Base-by-base conservation (phyloP, 73 alveolate species). In the Paraurostyla sp. region DNA sequence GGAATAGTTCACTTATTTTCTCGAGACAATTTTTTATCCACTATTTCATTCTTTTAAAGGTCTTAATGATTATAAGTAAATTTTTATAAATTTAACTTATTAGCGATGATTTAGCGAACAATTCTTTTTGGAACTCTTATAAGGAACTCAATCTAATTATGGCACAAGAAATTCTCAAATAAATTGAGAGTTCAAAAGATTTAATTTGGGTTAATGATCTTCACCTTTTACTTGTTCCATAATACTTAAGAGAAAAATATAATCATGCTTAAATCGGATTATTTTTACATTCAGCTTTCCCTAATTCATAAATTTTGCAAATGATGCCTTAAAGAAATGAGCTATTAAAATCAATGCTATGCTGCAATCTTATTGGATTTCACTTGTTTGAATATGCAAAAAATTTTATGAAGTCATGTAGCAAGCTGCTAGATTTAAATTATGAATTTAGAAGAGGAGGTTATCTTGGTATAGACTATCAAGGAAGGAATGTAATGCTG, bases 301-400 rank as follows among this genome's bases (percentile, higher is more conserved):
- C 97, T 1, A 50, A 80, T 80, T 81, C 94, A 16, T 91, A 93
- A 42, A 76, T 93, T 33, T 49, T 49, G 36, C 36, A 75, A 56
- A 87, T 91, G 11, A 48, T 85, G 25, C 96, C 96, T 22, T 73
- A 85, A 69, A 71, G 93, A 85, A 83, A 45, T 35, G 95, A 86
- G 63, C 32, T 89, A 25, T 49, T 89, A 22, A 59, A 84, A 33
- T 68, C 92, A 43, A 52, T 89, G 71, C 83, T 86, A 36, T 83
- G 48, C 33, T 30, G 92, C 32, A 88, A 92, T 45, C 82, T 86
- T 35, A 41, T 92, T 25, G 98, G 98, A 7, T 96, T 96, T 84
- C 99, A 96, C 54, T 81, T 84, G 59, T 96, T 91, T 81, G 97
- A 82, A 43, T 85, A 96, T 50, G 99, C 99, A 0, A 62, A 95